Base-by-base conservation (phyloP, 441 rosid genomes). In the Populus tomentosa region DNA sequence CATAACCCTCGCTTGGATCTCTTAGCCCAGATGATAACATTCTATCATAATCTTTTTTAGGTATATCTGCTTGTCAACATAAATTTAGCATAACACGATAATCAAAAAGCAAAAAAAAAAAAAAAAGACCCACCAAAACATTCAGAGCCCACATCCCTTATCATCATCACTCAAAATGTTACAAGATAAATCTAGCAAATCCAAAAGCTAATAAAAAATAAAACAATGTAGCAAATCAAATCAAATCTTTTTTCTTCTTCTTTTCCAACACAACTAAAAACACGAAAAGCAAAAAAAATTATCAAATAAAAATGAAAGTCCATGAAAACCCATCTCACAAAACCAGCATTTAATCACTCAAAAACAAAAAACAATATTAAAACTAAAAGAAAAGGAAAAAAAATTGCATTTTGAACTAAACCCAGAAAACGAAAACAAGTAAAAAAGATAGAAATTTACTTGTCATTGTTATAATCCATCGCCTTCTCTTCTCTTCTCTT, bases 401-500 rank as follows among this genome's bases (percentile, higher is more conserved):
- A 23, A 8, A 59, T 4, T 16, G 71, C 87, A 85, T 78, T 80
- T 72, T 56, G 24, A 78, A 80, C 75, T 38, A 50, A 71, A 79
- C 77, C 71, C 77, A 79, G 14, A 10, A 76, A 35, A 23, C 21
- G 70, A 16, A 38, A 75, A 70, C 5, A 23, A 56, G 23, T 1
- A 28, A 65, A 33, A 69, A 21, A 71, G 59, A 73, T 5, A 33
- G 70, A 28, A 72, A 78, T 70, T 63, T 81, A 87, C 88, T 76
- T 79, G 85, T 80, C 82, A 30, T 78, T 82, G 73, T 76, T 80
- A 82, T 85, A 82, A 75, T 84, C 88, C 94, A 90, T 90, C 78
- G 64, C 82, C 75, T 74, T 72, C 56, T 33, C 73, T 42, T 64
- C 63, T 36, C 6, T 50, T 18, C 28, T 67, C 72, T 23, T 62